Conservation (phyloP, 352 stramenopile species). For the Phytophthora sojae region DNA sequence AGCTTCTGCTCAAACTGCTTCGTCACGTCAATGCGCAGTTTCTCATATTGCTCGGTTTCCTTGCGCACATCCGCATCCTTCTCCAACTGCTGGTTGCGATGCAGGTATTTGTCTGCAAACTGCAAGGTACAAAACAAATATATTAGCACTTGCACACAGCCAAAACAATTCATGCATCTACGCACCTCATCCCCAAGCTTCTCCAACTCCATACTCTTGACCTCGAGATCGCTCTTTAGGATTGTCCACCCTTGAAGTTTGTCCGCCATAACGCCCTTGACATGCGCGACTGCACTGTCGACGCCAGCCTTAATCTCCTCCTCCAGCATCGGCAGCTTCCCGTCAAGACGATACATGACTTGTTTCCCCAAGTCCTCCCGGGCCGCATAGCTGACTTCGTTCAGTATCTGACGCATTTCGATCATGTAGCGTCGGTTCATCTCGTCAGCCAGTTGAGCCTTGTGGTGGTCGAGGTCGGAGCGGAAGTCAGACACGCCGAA, state of each 20-base stretch:
- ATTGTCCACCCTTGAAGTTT: constrained; percentile 81
- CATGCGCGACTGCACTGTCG: constrained; percentile 60
- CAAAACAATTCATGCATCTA: constrained; percentile 2
- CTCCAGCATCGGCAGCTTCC: constrained; percentile 68
- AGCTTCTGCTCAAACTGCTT: constrained; percentile 66
- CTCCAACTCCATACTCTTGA: constrained; percentile 73
- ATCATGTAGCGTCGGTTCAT: constrained; percentile 81
- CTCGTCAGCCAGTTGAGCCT: constrained; percentile 66
- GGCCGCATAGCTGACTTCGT: constrained; percentile 65
- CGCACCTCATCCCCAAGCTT: constrained; percentile 81
- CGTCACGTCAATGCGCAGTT: constrained; percentile 59
- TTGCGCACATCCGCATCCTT: constrained; percentile 65
- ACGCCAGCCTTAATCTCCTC: constrained; percentile 72
- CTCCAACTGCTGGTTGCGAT: constrained; percentile 69
- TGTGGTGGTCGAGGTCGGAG: constrained; percentile 70
- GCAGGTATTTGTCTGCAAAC: constrained; percentile 75
- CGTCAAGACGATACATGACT: constrained; percentile 64
- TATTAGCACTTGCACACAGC: background rate
- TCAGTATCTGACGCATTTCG: constrained; percentile 81
- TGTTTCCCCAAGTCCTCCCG: constrained; percentile 75
- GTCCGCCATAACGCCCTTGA: constrained; percentile 58
- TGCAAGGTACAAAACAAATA: constrained; percentile 25
- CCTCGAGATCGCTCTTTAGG: constrained; percentile 63
- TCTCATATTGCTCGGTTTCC: constrained; percentile 71
- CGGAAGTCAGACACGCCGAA: constrained; percentile 47